phyloP scores from a whole-genome alignment of 169 alveolate genomes.

The Eimeria sp. region DNA sequence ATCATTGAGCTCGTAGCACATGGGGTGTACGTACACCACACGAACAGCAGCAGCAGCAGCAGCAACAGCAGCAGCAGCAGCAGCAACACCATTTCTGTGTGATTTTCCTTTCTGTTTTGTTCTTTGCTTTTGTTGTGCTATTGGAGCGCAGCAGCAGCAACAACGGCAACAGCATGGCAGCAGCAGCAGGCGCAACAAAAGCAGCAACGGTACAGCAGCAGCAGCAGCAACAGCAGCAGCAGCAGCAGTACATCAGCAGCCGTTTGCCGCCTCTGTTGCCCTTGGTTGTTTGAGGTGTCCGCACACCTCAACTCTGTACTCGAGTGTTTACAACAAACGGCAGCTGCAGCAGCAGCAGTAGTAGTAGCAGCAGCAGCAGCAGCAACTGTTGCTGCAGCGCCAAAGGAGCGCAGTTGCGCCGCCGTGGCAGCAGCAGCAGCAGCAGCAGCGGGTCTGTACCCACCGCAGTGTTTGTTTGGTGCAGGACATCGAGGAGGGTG shows the following conservation, averaged over 20 bases:
- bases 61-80: neutral
- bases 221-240: constrained; percentile 28
- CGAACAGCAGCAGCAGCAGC: neutral
- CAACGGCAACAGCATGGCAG: neutral
- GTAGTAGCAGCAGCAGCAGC: constrained; percentile 8
- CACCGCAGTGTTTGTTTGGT: neutral
- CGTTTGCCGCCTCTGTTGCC: neutral
- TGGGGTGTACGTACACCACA: constrained; percentile 33
- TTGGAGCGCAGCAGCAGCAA: neutral
- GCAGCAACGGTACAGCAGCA: constrained; percentile 21
- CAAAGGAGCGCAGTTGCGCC: neutral
- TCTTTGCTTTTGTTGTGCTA: neutral
- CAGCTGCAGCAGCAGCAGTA: too few species aligned
- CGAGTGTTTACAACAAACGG: too few species aligned
- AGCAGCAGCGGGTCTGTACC: neutral
- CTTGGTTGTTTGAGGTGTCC: neutral
- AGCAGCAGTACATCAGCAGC: constrained; percentile 7
- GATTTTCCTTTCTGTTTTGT: neutral
- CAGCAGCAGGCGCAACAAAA: neutral
- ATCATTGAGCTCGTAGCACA: neutral
- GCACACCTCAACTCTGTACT: neutral
- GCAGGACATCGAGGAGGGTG: neutral
- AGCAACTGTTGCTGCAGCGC: neutral
- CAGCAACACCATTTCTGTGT: neutral
- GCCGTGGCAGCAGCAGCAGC: neutral